Percentiles rank a stretch among this genome's conserved stretches.
Conservation (phyloP, 2,329 filamentous ascomycete species). For the Penicillium aurantiogriseum region DNA sequence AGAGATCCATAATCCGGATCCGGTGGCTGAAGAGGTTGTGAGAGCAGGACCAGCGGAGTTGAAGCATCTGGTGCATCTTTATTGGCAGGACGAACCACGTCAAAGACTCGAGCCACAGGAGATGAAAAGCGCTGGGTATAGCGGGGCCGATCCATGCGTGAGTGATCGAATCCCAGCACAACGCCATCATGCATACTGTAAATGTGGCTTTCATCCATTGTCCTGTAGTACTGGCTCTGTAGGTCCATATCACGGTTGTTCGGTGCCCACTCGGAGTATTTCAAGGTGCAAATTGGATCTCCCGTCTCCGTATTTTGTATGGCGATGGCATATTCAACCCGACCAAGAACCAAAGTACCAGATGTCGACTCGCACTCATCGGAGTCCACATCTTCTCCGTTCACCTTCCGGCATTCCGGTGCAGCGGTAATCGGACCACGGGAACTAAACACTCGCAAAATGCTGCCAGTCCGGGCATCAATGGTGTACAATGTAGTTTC, state of each 20-base stretch:
- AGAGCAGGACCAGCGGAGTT: slow-evolving; percentile 76
- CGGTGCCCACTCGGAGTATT: slow-evolving; percentile 90
- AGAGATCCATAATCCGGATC: slow-evolving; percentile 43
- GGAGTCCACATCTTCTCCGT: slow-evolving; percentile 58
- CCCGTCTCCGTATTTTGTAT: slow-evolving; percentile 75
- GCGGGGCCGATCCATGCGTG: slow-evolving; percentile 53
- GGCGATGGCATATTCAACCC: slow-evolving; percentile 84
- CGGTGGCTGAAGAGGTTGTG: slow-evolving; percentile 72
- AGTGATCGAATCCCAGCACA: slow-evolving; percentile 75
- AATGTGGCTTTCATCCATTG: slow-evolving; percentile 85
- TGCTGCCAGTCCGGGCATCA: slow-evolving; percentile 78
- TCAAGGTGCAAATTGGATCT: slow-evolving; percentile 79
- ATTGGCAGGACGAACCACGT: slow-evolving; percentile 73
- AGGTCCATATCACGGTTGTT: slow-evolving; percentile 90
- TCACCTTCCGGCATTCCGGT: slow-evolving; percentile 71
- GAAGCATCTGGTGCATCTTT: slow-evolving; percentile 59
- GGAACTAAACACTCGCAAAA: slow-evolving; percentile 81
- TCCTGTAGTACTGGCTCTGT: slow-evolving; percentile 73
- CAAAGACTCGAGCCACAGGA: slow-evolving; percentile 84
- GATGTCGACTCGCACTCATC: slow-evolving; percentile 72
- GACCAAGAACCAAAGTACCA: slow-evolving; percentile 77
- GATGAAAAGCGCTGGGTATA: slow-evolving; percentile 70
- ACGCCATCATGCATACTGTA: slow-evolving; percentile 82
- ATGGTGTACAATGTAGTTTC: slow-evolving; percentile 86
- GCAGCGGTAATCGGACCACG: slow-evolving; percentile 67